Evolutionary conservation across 768 basidiomycete genomes (phyloP), one percentile per base, ranked within the genome.

Genomic region (Suillus subalutaceus): DNA sequence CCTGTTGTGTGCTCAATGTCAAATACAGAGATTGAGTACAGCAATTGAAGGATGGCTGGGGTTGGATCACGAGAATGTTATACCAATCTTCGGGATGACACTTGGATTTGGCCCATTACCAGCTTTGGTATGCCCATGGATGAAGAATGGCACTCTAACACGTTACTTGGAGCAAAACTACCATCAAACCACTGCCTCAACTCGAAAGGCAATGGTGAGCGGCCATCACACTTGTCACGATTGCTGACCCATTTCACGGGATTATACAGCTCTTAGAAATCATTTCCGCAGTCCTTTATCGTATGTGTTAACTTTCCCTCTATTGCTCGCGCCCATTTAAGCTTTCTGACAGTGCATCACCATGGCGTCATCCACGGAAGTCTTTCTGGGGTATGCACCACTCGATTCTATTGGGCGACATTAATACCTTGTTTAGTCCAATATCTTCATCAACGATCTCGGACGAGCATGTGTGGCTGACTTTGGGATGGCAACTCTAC

Each of bases 121-220:
- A 16, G 66, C 74, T 12, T 67, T 75, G 65, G 73, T 75, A 32
- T 73, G 69, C 43, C 74, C 72, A 0, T 75, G 74, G 74, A 63
- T 69, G 53, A 68, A 73, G n/a, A 72, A 74, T 62, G 75, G 75
- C 8, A 68, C 64, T 6, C 60, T 76, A 32, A 72, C 65, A 10
- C 55, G 41, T 16, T 73, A 73, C 55, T 62, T 73, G 20, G 69
- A 71, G 46, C 30, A 37, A 4, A 63, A 57, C 26, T 18, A 56
- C 26, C 20, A 50, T 35, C 16, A 50, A 65, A 37, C 13, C n/a
- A n/a, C 65, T 70, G 18, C 37, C 52, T 12, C 40, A 64, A 12
- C n/a, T 46, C n/a, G 64, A 70, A 48, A 61, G 66, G 20, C 59
- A n/a, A 37, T 74, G 40, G 74, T 74, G 15, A 41, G 73, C 55